Evolutionary conservation across 2,329 filamentous ascomycete species (phyloP).

Genomic region (Aspergillaceae sp.): DNA sequence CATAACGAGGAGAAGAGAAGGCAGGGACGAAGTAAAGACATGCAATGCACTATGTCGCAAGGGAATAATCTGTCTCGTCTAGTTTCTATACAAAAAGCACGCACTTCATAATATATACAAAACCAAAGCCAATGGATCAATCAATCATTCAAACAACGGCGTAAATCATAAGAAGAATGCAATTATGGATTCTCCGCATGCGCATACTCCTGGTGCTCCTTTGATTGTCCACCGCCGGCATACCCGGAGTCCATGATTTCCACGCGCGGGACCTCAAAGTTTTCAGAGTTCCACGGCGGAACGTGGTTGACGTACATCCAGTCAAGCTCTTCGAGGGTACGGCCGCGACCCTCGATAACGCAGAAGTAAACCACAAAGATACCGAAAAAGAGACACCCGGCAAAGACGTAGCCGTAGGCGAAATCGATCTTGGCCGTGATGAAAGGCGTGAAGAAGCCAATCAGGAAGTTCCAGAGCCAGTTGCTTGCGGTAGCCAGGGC

Average conservation of each 20-base stretch:
- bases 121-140: background rate
- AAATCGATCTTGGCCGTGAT: conserved; percentile 64
- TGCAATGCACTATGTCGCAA: too few species aligned
- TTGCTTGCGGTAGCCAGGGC: conserved; percentile 71
- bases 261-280: conserved; percentile 29
- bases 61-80: too few species aligned
- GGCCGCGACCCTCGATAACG: conserved; percentile 62
- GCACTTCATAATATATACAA: background rate
- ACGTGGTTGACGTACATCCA: conserved; percentile 60
- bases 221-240: conserved; percentile 8
- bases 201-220: conserved; percentile 15
- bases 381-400: conserved; percentile 58
- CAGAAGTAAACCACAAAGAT: conserved; percentile 61
- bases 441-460: conserved; percentile 70
- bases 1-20: too few species aligned
- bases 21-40: too few species aligned
- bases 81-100: too few species aligned
- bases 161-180: background rate
- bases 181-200: conserved; percentile 23
- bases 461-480: conserved; percentile 65
- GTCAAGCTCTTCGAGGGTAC: conserved; percentile 66
- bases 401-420: conserved; percentile 68
- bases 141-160: background rate
- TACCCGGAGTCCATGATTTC: conserved; percentile 1
- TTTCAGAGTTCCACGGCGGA: conserved; percentile 50